These are phyloP conservation scores for Chalciporus sp. DNA, from an alignment of 1,284 basidiomycete species.

Conservation along the genomic window DNA sequence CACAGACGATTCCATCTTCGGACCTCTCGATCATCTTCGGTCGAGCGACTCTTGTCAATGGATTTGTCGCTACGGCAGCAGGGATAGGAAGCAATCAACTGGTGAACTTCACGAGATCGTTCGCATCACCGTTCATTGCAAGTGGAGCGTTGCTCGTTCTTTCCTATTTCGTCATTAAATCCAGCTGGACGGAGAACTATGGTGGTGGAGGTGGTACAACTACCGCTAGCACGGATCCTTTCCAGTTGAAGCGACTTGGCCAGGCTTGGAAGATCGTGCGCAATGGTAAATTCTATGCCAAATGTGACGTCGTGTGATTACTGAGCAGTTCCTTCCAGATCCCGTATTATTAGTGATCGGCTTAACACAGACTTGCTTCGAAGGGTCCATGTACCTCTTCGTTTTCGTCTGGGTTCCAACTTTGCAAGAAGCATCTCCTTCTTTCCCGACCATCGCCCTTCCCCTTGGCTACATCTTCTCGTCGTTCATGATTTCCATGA, in stretches of 20 bases:
- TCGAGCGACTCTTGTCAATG: conserved; percentile 70
- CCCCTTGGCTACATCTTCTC: conserved; percentile 79
- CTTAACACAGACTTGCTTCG: conserved; percentile 75
- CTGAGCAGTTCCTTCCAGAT: conserved; percentile 37
- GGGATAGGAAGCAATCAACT: conserved; percentile 67
- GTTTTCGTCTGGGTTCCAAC: conserved; percentile 81
- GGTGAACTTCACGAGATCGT: conserved; percentile 49
- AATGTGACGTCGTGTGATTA: background rate
- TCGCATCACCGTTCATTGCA: conserved; percentile 65
- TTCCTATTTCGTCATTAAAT: conserved; percentile 57
- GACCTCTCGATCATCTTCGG: conserved; percentile 73
- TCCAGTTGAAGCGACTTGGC: conserved; percentile 55
- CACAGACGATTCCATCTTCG: conserved; percentile 50
- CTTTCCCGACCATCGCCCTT: conserved; percentile 39
- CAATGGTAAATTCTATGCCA: conserved; percentile 43
- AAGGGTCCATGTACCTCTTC: conserved; percentile 82
- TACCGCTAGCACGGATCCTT: conserved; percentile 36
- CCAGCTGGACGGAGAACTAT: conserved; percentile 69
- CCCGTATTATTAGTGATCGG: conserved; percentile 66
- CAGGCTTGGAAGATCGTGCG: conserved; percentile 62
- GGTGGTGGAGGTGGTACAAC: conserved; percentile 46
- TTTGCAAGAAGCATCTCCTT: conserved; percentile 58
- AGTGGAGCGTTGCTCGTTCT: conserved; percentile 58
- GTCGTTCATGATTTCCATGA: conserved; percentile 78
- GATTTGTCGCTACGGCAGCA: conserved; percentile 66